Conservation (phyloP, 2,329 filamentous ascomycete genomes). For the Pyrenochaeta sp. region DNA sequence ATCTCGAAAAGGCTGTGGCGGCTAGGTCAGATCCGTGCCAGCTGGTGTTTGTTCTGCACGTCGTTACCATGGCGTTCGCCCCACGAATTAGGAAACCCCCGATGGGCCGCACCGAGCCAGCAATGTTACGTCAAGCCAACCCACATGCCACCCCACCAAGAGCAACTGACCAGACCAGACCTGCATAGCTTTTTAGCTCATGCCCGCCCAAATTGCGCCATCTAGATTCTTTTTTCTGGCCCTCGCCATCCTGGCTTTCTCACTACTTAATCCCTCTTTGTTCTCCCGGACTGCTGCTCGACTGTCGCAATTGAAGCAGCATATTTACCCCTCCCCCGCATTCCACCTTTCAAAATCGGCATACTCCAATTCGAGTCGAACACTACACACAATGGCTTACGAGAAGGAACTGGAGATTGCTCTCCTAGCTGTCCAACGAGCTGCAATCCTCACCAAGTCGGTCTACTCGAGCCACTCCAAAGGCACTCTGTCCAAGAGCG, state of each 20-base stretch:
- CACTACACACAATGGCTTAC: constrained; percentile 61
- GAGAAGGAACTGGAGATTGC: constrained; percentile 82
- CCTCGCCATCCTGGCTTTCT: constrained; percentile 44
- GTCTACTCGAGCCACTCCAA: constrained; percentile 91
- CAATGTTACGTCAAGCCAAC: constrained; percentile 13
- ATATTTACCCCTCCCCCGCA: constrained; percentile 39
- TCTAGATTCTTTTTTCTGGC: constrained; percentile 42
- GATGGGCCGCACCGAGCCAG: constrained; percentile 22
- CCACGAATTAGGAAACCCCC: constrained; percentile 28
- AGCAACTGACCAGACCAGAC: too few relatives aligned
- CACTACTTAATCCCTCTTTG: constrained; percentile 36
- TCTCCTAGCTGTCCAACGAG: constrained; percentile 87
- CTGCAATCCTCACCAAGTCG: constrained; percentile 75
- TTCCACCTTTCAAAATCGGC: constrained; percentile 14
- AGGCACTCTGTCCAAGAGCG: constrained; percentile 91
- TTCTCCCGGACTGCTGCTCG: constrained; percentile 40
- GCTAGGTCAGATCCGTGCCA: background rate
- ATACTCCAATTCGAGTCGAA: constrained; percentile 17
- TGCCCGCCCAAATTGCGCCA: constrained; percentile 34
- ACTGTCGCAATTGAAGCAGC: constrained; percentile 41
- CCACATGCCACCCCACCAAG: constrained; percentile 22
- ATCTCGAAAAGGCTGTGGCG: background rate
- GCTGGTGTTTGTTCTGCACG: constrained; percentile 15
- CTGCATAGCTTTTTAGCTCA: constrained; percentile 28
- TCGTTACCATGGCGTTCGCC: constrained; percentile 27